Evolutionary conservation across 192 early-diverging fungal genomes (phyloP).

Genomic region (Funneliformis geosporum): DNA sequence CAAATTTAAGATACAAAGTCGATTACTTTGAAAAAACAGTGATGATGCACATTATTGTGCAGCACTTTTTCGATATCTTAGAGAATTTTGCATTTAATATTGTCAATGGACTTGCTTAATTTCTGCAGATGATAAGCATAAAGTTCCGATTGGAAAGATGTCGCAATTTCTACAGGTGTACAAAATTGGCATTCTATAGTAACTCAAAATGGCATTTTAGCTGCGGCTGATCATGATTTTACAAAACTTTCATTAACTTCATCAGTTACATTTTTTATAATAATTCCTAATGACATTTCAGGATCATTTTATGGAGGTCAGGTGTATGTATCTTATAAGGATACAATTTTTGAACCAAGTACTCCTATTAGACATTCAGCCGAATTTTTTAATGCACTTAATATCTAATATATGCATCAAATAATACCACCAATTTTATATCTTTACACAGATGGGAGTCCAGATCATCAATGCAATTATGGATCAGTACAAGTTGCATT

Average conservation of each 20-base stretch:
- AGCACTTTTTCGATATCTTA: no score
- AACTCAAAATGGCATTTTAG: background rate
- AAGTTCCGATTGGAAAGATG: no score
- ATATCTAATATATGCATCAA: background rate
- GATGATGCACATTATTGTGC: no score
- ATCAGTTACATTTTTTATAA: background rate
- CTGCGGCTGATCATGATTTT: background rate
- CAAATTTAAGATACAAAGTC: no score
- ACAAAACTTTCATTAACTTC: background rate
- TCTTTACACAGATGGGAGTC: background rate
- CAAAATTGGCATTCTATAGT: no score
- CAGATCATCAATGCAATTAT: background rate
- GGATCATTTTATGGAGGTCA: background rate
- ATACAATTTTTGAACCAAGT: background rate
- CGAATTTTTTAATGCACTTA: background rate
- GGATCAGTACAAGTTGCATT: conserved; percentile 1
- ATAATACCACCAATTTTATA: background rate
- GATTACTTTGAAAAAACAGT: no score
- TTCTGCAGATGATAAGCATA: no score
- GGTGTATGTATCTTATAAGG: background rate
- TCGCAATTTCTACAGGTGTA: no score
- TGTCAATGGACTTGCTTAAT: no score
- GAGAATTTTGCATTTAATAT: no score
- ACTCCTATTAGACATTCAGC: background rate
- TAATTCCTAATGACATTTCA: background rate